phyloP scores from a whole-genome alignment of 1,284 basidiomycete species.

The Apiotrichum veenhuisii region DNA sequence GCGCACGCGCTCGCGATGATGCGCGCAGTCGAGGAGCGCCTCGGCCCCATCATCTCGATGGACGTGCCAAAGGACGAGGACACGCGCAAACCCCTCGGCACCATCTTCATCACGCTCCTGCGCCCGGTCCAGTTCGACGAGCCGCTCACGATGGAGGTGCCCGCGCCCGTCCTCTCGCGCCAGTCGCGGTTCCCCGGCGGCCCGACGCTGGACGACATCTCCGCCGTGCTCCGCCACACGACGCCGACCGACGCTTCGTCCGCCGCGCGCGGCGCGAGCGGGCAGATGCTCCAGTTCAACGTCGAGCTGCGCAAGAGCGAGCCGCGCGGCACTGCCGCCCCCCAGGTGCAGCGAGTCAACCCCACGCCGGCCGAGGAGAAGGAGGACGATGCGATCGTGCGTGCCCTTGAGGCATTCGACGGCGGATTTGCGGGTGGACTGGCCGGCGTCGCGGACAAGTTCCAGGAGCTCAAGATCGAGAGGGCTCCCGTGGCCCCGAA shows the following conservation, averaged over 20 bases:
- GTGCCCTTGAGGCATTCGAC: slow-evolving; percentile 23
- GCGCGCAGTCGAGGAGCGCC: slow-evolving; percentile 28
- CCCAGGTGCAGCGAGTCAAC: not conserved
- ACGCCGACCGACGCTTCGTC: not conserved
- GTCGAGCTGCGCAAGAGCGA: slow-evolving; percentile 13
- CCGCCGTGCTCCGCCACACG: slow-evolving; percentile 1
- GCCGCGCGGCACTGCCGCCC: not conserved
- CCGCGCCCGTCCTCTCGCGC: slow-evolving; percentile 15
- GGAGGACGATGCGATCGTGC: slow-evolving; percentile 28
- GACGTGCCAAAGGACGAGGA: slow-evolving; percentile 26
- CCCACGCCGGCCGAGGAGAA: slow-evolving; percentile 2
- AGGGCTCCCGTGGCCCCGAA: slow-evolving; percentile 6
- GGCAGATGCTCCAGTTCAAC: slow-evolving; percentile 14
- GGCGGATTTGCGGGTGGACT: slow-evolving; percentile 37
- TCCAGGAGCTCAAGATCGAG: slow-evolving; percentile 2
- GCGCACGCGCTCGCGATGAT: slow-evolving; percentile 31
- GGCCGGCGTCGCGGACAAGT: slow-evolving; percentile 29
- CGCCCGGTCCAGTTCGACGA: slow-evolving; percentile 26
- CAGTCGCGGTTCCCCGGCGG: slow-evolving; percentile 1
- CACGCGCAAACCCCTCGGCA: slow-evolving; percentile 12
- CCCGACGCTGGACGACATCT: slow-evolving; percentile 2
- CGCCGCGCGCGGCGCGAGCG: not conserved
- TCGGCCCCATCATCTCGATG: slow-evolving; percentile 26
- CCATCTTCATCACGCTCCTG: slow-evolving; percentile 25
- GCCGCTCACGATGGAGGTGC: slow-evolving; percentile 30